Percentiles rank a stretch among this genome's conserved stretches.
These are phyloP conservation scores for Cutaneotrichosporon cavernicola DNA, from an alignment of 1,284 basidiomycete species.

Conservation along the genomic window DNA sequence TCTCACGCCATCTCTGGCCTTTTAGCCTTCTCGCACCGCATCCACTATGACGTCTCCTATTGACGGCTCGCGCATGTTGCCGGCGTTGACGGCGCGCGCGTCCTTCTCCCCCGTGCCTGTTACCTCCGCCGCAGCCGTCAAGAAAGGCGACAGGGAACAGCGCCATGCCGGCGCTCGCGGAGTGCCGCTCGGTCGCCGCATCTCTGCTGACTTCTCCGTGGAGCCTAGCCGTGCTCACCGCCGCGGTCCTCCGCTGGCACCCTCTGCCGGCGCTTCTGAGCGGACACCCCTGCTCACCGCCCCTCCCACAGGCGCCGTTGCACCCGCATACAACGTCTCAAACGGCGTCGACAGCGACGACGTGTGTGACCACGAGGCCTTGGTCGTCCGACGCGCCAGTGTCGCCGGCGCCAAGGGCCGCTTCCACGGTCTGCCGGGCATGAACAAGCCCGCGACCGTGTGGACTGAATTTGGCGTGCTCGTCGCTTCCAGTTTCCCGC, in stretches of 20 bases:
- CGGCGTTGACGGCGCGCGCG: conserved; percentile 3
- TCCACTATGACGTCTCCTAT: conserved; percentile 5
- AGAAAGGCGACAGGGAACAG: neutral
- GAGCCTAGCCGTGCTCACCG: neutral
- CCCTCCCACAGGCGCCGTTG: neutral
- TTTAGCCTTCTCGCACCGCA: neutral
- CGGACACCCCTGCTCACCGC: conserved; percentile 9
- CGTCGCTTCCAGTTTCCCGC: conserved; percentile 15
- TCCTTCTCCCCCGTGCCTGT: neutral
- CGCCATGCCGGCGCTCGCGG: neutral
- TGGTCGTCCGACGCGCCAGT: neutral
- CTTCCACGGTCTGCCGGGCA: conserved; percentile 23
- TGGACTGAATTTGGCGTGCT: conserved; percentile 27
- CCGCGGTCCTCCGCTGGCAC: neutral
- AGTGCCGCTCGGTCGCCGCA: conserved; percentile 1
- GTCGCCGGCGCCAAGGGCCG: neutral
- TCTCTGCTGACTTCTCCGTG: neutral
- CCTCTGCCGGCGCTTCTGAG: conserved; percentile 2
- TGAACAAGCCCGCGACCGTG: conserved; percentile 23
- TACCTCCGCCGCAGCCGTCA: neutral
- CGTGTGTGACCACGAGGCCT: neutral
- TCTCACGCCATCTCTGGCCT: neutral
- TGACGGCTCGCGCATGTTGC: conserved; percentile 8
- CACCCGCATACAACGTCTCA: too few relatives aligned
- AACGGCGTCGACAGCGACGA: conserved; percentile 7